Conservation (phyloP, 2,329 filamentous ascomycete species). For the Diaporthe caulivora region DNA sequence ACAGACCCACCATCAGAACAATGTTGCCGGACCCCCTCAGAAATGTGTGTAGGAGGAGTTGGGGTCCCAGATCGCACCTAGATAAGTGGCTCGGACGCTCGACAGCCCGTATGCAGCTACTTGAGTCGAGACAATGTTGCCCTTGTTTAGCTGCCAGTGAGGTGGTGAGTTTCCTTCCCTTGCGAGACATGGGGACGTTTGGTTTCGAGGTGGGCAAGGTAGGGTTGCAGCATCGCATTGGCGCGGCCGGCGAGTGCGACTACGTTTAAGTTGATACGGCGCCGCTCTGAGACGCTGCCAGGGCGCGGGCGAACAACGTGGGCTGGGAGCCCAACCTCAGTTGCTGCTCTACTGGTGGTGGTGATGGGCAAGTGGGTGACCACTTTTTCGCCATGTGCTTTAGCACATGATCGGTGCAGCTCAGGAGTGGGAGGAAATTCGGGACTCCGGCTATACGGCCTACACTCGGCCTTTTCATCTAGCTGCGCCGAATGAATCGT, state of each 20-base stretch:
- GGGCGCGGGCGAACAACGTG: neutral
- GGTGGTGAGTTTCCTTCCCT: slow-evolving; percentile 3
- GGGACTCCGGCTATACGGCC: neutral
- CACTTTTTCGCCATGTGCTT: neutral
- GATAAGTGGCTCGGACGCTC: slow-evolving; percentile 3
- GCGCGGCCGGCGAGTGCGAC: neutral
- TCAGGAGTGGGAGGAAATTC: neutral
- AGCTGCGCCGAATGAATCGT: neutral
- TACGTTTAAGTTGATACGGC: slow-evolving; percentile 3
- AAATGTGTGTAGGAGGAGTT: neutral
- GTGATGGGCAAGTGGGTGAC: neutral
- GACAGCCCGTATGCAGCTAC: slow-evolving; percentile 14
- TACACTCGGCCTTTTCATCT: neutral
- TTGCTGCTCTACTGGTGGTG: slow-evolving; percentile 1
- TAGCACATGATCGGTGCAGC: neutral
- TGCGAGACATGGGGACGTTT: slow-evolving; percentile 5
- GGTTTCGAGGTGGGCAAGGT: slow-evolving; percentile 2
- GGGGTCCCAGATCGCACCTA: neutral
- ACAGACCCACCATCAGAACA: neutral
- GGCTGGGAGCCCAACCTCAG: neutral
- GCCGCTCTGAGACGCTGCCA: neutral
- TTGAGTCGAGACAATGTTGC: slow-evolving; percentile 18
- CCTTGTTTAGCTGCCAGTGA: slow-evolving; percentile 1
- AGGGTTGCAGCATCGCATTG: slow-evolving; percentile 22
- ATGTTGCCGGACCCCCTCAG: neutral